Evolutionary conservation across 768 basidiomycete genomes (phyloP), one percentile per base, ranked within the genome.

Genomic region (Phlebiopsis flavidoalba): DNA sequence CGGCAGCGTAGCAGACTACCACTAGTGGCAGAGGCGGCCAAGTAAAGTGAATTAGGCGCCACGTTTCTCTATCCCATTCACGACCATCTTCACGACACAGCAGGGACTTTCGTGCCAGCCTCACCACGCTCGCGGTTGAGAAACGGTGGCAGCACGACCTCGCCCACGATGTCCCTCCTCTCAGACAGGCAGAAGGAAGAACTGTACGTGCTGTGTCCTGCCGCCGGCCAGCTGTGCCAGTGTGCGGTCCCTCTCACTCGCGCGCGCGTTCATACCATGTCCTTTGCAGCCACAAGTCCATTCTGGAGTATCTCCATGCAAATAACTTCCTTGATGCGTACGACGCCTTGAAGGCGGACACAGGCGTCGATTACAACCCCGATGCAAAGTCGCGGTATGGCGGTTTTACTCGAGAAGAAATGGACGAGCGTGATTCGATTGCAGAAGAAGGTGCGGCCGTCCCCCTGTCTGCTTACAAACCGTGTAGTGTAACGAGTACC

Each of bases 341-440:
- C 68, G 80, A 84, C 64, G 82, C 84, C 22, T 73, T 84, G 63
- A 84, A 82, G 69, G 70, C 76, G 46, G 83, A 85, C 61, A 73
- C 80, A 35, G 78, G 80, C 59, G 70, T 81, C 26, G 84, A 87
- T 61, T 91, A 89, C 71, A 79, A 81, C 3, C 91, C 90, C 15
- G 94, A 96, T 77, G 85, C 92, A 22, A 93, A 91, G 71, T 86
- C 92, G 54, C 89, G 91, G 72, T 89, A 87, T 68, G 86, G 87
- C 1, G 95, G 94, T 0, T 76, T n/a, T 98, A 59, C 76, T 98
- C 62, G 95, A 93, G 79, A 96, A 96, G 87, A 98, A 98, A 74
- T 98, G 95, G 95, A 96, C 93, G 53, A 92, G 89, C 69, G 93
- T 97, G 36, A 95, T 98, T 60, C 83, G 95, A 65, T 74, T 98